Conservation (phyloP, 2,329 filamentous ascomycete genomes). For the Aspergillus sp. region DNA sequence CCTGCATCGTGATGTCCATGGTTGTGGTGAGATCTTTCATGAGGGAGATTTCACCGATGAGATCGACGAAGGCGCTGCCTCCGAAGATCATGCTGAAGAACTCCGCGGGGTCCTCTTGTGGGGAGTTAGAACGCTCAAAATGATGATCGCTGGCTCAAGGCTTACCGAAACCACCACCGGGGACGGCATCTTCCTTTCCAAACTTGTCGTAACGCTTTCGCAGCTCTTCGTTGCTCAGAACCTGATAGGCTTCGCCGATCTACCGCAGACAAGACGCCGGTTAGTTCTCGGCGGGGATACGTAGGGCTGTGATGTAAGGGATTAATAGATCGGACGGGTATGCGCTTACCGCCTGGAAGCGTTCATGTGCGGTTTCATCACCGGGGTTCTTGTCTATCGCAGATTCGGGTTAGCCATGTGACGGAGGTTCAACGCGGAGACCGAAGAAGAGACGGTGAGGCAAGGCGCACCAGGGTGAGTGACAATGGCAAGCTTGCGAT, state of each 20-base stretch:
- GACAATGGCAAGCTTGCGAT: slow-evolving; percentile 89
- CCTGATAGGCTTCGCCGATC: slow-evolving; percentile 70
- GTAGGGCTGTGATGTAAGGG: background rate
- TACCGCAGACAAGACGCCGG: slow-evolving; percentile 25
- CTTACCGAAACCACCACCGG: slow-evolving; percentile 81
- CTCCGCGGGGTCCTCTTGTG: slow-evolving; percentile 78
- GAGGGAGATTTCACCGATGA: slow-evolving; percentile 96
- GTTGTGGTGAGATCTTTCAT: slow-evolving; percentile 98
- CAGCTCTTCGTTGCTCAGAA: slow-evolving; percentile 83
- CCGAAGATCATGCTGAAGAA: slow-evolving; percentile 99
- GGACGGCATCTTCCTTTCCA: slow-evolving; percentile 92
- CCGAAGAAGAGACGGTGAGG: background rate
- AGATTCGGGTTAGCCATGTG: slow-evolving; percentile 8
- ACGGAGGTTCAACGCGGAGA: slow-evolving; percentile 14
- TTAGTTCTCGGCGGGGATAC: background rate
- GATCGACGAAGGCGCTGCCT: slow-evolving; percentile 90
- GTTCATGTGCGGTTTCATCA: slow-evolving; percentile 88
- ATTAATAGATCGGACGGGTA: background rate
- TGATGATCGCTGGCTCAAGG: background rate
- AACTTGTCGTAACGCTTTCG: slow-evolving; percentile 94
- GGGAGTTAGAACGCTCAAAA: slow-evolving; percentile 1
- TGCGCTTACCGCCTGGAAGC: slow-evolving; percentile 76
- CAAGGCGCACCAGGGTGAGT: slow-evolving; percentile 73
- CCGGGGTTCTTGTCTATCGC: slow-evolving; percentile 89
- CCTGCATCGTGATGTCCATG: slow-evolving; percentile 94